These are phyloP conservation scores for Peronospora farinosa DNA, from an alignment of 352 stramenopile genomes.

Conservation along the genomic window DNA sequence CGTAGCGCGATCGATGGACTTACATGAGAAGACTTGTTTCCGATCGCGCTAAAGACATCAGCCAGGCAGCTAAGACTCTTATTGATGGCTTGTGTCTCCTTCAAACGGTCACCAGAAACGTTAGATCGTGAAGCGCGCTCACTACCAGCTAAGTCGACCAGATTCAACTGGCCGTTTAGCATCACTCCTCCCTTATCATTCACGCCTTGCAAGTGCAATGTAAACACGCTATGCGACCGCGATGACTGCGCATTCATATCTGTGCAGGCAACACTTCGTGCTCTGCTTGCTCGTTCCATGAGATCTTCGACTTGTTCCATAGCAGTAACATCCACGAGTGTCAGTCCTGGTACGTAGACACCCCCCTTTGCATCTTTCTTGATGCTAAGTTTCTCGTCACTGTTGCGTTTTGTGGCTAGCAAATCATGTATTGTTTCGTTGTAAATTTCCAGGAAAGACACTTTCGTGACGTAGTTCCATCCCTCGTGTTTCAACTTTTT, in stretches of 20 bases:
- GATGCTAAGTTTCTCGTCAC: conserved; percentile 51
- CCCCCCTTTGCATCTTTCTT: conserved; percentile 68
- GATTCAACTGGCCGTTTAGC: conserved; percentile 63
- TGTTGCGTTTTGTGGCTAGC: conserved; percentile 68
- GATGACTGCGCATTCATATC: conserved; percentile 91
- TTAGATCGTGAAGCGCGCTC: conserved; percentile 80
- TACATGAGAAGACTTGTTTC: conserved; percentile 92
- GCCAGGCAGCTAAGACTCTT: conserved; percentile 97
- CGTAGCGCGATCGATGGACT: conserved; percentile 13
- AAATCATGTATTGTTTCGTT: conserved; percentile 97
- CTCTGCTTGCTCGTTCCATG: conserved; percentile 69
- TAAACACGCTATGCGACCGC: conserved; percentile 77
- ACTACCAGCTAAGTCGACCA: conserved; percentile 77
- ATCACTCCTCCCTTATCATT: conserved; percentile 76
- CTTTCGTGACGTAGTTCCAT: conserved; percentile 94
- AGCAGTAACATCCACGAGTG: conserved; percentile 41
- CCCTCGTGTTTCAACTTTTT: conserved; percentile 56
- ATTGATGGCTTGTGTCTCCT: conserved; percentile 98
- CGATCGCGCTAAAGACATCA: conserved; percentile 97
- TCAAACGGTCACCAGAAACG: conserved; percentile 88
- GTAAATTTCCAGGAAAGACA: conserved; percentile 99
- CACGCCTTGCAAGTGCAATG: conserved; percentile 62
- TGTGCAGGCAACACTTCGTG: conserved; percentile 79
- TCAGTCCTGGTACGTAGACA: conserved; percentile 61
- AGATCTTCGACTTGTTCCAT: conserved; percentile 62